These are phyloP conservation scores for Amanita fuliginea DNA, from an alignment of 768 basidiomycete genomes.

Conservation along the genomic window DNA sequence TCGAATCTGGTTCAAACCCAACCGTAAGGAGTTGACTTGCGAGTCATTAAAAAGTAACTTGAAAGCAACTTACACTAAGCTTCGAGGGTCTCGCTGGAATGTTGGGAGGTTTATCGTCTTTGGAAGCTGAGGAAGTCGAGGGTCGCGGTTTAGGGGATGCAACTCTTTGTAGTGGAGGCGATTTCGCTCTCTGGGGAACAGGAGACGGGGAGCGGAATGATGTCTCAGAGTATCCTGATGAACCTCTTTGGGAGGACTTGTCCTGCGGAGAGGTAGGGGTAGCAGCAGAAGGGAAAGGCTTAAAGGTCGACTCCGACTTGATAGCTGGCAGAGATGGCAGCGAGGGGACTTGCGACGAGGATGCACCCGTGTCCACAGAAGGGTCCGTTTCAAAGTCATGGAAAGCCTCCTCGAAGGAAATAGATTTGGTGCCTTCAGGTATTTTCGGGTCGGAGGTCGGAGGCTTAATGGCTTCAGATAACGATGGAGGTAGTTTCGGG, in stretches of 20 bases:
- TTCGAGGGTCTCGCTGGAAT: slow-evolving; percentile 54
- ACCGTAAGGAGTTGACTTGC: neutral
- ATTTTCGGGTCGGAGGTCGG: slow-evolving; percentile 15
- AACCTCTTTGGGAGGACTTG: slow-evolving; percentile 23
- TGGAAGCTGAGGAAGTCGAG: slow-evolving; percentile 51
- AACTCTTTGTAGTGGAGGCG: slow-evolving; percentile 37
- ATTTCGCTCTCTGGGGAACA: slow-evolving; percentile 15
- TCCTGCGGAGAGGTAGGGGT: neutral
- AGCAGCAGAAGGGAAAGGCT: neutral
- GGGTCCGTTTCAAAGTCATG: slow-evolving; percentile 31
- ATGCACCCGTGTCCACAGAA: slow-evolving; percentile 26
- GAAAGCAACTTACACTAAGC: slow-evolving; percentile 52
- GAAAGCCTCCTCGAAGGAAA: slow-evolving; percentile 45
- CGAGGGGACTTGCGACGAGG: slow-evolving; percentile 12
- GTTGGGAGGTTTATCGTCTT: slow-evolving; percentile 52
- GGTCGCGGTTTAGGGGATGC: slow-evolving; percentile 49
- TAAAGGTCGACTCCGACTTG: neutral
- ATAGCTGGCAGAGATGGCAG: neutral
- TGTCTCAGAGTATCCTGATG: neutral
- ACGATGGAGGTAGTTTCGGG: slow-evolving; percentile 5
- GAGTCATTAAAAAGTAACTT: neutral
- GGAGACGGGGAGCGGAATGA: slow-evolving; percentile 20
- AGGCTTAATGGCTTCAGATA: slow-evolving; percentile 16
- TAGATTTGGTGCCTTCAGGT: slow-evolving; percentile 3
- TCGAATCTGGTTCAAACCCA: slow-evolving; percentile 40